These are phyloP conservation scores for Saturnispora bothae DNA, from an alignment of 805 yeast species.

Conservation along the genomic window DNA sequence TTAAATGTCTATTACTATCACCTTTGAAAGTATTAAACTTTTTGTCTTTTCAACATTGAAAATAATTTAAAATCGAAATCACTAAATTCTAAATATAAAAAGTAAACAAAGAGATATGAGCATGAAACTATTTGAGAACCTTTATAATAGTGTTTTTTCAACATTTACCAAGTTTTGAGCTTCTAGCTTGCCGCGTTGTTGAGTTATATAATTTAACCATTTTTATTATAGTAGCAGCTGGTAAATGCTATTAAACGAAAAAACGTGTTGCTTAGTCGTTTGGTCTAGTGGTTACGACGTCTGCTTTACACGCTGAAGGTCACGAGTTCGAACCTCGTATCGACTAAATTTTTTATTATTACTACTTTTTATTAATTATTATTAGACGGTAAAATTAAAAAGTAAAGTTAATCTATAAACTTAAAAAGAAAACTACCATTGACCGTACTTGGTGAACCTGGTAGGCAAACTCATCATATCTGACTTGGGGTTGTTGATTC, in stretches of 20 bases:
- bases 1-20: too few species aligned
- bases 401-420: too few species aligned
- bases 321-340: constrained; percentile 34
- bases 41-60: too few species aligned
- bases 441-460: constrained; percentile 24
- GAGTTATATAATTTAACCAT: too few species aligned
- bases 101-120: too few species aligned
- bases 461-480: constrained; percentile 25
- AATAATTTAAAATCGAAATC: too few species aligned
- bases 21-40: too few species aligned
- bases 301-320: constrained; percentile 33
- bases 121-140: too few species aligned
- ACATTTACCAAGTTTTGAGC: too few species aligned
- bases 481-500: constrained; percentile 14
- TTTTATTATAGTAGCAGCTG: neutral
- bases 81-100: too few species aligned
- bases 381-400: neutral
- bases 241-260: neutral
- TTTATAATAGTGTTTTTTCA: too few species aligned
- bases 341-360: constrained; percentile 10
- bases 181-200: too few species aligned
- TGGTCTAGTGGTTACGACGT: constrained; percentile 34
- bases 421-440: constrained; percentile 14
- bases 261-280: constrained; percentile 20
- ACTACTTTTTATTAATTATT: neutral